phyloP scores from a whole-genome alignment of 495 filamentous ascomycete species.

The Penicillium pulvis region DNA sequence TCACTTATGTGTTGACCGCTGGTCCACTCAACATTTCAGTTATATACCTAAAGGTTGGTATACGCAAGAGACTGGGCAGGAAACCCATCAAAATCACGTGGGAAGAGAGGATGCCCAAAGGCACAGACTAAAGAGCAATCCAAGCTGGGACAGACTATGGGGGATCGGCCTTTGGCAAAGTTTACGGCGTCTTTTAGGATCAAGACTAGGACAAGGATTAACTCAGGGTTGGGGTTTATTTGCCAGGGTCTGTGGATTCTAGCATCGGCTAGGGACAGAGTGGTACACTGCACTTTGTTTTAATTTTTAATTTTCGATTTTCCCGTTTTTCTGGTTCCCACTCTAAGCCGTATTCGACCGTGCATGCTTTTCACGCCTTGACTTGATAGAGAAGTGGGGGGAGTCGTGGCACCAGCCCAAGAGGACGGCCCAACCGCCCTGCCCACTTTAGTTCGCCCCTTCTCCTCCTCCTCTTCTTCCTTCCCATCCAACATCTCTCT shows the following conservation, averaged over 20 bases:
- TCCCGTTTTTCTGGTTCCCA: neutral
- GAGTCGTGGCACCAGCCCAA: constrained; percentile 52
- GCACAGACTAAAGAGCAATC: constrained; percentile 32
- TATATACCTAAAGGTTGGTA: neutral
- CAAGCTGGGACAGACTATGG: constrained; percentile 17
- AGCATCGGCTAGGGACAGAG: constrained; percentile 15
- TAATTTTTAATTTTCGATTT: neutral
- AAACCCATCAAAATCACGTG: constrained; percentile 12
- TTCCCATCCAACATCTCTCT: constrained; percentile 17
- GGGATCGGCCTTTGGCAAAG: constrained; percentile 18
- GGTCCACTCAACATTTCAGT: neutral
- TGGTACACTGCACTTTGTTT: constrained; percentile 16
- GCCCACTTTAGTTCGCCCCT: constrained; percentile 31
- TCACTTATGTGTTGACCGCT: constrained; percentile 16
- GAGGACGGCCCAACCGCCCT: constrained; percentile 45
- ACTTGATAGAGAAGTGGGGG: constrained; percentile 28
- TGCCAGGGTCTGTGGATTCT: constrained; percentile 2
- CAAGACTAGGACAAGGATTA: constrained; percentile 8
- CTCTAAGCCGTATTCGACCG: constrained; percentile 41
- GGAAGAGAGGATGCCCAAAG: constrained; percentile 13
- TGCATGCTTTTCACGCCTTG: constrained; percentile 34
- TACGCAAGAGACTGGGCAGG: neutral
- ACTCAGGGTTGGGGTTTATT: constrained; percentile 6
- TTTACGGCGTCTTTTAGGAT: constrained; percentile 4
- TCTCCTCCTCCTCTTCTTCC: constrained; percentile 14